phyloP scores from a whole-genome alignment of 768 basidiomycete species.

The Pholiota microspora region DNA sequence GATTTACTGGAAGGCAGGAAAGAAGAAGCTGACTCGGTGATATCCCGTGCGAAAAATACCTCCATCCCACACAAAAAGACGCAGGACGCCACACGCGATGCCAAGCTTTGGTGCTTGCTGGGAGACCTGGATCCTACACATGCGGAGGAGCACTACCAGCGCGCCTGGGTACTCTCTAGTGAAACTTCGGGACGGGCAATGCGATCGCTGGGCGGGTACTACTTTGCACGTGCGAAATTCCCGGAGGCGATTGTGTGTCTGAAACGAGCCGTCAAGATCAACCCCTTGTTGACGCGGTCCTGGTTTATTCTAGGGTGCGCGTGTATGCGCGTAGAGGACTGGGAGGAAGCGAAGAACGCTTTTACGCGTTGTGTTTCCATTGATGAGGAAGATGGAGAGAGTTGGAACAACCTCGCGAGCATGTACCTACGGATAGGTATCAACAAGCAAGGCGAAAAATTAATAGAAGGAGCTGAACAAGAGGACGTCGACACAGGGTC shows the following conservation, averaged over 20 bases:
- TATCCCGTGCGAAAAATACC: constrained; percentile 55
- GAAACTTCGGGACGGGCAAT: constrained; percentile 86
- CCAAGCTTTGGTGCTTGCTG: constrained; percentile 92
- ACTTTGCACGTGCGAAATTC: constrained; percentile 71
- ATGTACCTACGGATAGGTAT: constrained; percentile 85
- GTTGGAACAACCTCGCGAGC: constrained; percentile 96
- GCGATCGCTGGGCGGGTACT: constrained; percentile 84
- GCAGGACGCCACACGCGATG: constrained; percentile 70
- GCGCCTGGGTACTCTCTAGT: constrained; percentile 81
- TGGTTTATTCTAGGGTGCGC: constrained; percentile 99
- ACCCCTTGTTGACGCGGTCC: constrained; percentile 80
- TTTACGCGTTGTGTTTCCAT: constrained; percentile 86
- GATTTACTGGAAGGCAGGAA: constrained; percentile 84
- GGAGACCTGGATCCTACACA: constrained; percentile 84
- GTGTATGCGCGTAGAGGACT: constrained; percentile 75
- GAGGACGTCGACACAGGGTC: constrained; percentile 26
- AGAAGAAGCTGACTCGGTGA: constrained; percentile 76
- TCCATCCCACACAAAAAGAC: constrained; percentile 37
- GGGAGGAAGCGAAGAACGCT: constrained; percentile 80
- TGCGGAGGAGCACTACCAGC: constrained; percentile 72
- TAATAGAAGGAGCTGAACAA: constrained; percentile 19
- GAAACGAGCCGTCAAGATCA: constrained; percentile 77
- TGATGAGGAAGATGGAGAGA: constrained; percentile 96
- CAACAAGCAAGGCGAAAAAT: constrained; percentile 19
- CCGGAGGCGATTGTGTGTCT: constrained; percentile 63